Percentiles rank a stretch among this genome's conserved stretches.
These are phyloP conservation scores for Puccinia hordei DNA, from an alignment of 1,284 basidiomycete genomes.

Conservation along the genomic window DNA sequence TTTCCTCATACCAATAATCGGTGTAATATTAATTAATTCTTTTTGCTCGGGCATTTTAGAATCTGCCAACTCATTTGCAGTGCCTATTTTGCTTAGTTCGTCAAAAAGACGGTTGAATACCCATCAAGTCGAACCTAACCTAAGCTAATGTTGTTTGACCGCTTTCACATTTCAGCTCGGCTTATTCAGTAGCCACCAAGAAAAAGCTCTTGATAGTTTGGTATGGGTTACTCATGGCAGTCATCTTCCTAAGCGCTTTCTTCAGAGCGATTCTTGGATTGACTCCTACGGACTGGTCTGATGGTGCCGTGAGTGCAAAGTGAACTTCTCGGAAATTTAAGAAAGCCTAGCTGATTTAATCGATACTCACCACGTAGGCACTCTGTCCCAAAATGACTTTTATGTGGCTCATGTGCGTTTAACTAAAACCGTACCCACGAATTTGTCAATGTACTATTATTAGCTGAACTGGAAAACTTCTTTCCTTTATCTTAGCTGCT, in stretches of 20 bases:
- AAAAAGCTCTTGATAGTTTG: conserved; percentile 38
- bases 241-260: conserved; percentile 47
- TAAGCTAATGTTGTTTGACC: not conserved
- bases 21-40: not conserved
- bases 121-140: not conserved
- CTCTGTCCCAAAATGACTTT: conserved; percentile 50
- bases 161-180: conserved; percentile 33
- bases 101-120: not conserved
- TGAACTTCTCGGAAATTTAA: not conserved
- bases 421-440: not conserved
- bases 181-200: conserved; percentile 38
- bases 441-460: not conserved
- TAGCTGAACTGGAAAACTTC: not conserved
- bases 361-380: not conserved
- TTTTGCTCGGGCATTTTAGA: conserved; percentile 18
- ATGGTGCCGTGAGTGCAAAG: conserved; percentile 41
- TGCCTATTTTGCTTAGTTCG: conserved; percentile 50
- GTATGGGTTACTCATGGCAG: conserved; percentile 46
- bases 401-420: conserved; percentile 47
- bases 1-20: not conserved
- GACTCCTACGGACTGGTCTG: conserved; percentile 40
- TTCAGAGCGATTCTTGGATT: conserved; percentile 46
- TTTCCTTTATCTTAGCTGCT: conserved; percentile 19
- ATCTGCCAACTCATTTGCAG: conserved; percentile 51
- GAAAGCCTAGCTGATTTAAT: not conserved